Evolutionary conservation across 345 rosid species (phyloP), one percentile per base, ranked within the genome.

Genomic region (Aquilaria sinensis): DNA sequence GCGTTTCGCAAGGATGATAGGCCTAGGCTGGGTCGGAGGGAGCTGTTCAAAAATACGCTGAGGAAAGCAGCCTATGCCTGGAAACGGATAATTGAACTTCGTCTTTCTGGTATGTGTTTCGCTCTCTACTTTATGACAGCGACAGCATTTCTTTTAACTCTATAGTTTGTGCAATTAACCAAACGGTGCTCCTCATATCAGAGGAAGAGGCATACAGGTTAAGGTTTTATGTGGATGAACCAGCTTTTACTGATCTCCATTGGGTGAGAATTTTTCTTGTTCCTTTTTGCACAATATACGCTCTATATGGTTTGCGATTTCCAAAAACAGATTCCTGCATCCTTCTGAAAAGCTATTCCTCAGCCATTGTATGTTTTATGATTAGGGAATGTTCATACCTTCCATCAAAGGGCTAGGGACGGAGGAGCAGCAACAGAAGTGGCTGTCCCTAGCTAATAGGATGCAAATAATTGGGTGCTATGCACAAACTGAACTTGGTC

Each of bases 401-500:
- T 96, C 98, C 70, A 91, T 95, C 60, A 83, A 82, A 75, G 99
- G 99, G 33, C 97, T 89, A 66, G 99, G 99, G 11, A 91, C 98
- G 7, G 96, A 84, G 7, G 94, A 91, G 85, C 98, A 95, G 78
- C 98, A 91, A 48, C 62, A 84, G 78, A 87, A 91, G 72, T 95
- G 98, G 99, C 70, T 95, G 68, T 77, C 98, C 4, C 74, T 89
- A 82, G 99, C 99, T 14, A 67, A 67, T 74, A 91, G 76, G 82
- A 89, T 95, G 99, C 92, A 95, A 77, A 95, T 95, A 70, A 87
- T 95, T 69, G 98, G 99, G 59, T 87, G 96, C 76, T 95, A 95
- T 84, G 98, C 98, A 31, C 99, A 95, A 62, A 95, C 99, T 70
- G 99, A 95, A 78, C 98, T 95, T 56, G 99, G 99, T 64, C 99